A percentile compares a stretch with the other conserved stretches of the same genome.
These are phyloP conservation scores for Xylaria acuta DNA, from an alignment of 495 filamentous ascomycete genomes.

Conservation along the genomic window DNA sequence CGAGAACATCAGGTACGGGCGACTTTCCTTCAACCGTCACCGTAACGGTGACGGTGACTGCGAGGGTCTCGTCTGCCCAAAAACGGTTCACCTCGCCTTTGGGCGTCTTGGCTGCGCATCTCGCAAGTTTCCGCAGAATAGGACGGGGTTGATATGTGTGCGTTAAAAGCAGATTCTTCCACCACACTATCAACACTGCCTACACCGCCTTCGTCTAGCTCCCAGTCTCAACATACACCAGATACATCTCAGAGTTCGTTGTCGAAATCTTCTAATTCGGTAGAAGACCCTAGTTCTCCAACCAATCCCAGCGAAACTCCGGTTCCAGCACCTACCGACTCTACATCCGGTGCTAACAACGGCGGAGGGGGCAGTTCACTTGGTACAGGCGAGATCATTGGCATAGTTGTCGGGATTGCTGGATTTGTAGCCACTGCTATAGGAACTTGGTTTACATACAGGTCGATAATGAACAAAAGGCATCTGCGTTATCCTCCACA, in stretches of 20 bases:
- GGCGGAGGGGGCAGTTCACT: not conserved
- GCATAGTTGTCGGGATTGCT: constrained; percentile 6
- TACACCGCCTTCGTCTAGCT: constrained; percentile 6
- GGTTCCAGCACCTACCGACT: constrained; percentile 1
- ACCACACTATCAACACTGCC: not conserved
- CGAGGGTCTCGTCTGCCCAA: constrained; percentile 22
- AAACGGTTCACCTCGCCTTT: constrained; percentile 18
- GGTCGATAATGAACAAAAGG: constrained; percentile 12
- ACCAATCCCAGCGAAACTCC: not conserved
- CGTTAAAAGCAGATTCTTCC: constrained; percentile 8
- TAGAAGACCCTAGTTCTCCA: constrained; percentile 12
- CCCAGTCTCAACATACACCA: constrained; percentile 1
- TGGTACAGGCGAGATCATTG: not conserved
- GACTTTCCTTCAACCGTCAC: constrained; percentile 22
- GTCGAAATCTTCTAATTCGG: constrained; percentile 7
- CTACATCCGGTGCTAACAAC: not conserved
- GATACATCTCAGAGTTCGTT: constrained; percentile 7
- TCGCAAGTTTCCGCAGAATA: constrained; percentile 9
- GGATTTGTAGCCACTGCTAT: constrained; percentile 12
- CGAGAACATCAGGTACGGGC: constrained; percentile 24
- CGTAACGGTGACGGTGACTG: constrained; percentile 19
- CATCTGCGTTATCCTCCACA: not conserved
- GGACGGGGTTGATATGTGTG: constrained; percentile 20
- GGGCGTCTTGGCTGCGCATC: not conserved
- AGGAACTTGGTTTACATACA: constrained; percentile 5